A percentile compares a stretch with the other conserved stretches of the same genome.
phyloP scores from a whole-genome alignment of 352 stramenopile species.

The Phytophthora europaea region DNA sequence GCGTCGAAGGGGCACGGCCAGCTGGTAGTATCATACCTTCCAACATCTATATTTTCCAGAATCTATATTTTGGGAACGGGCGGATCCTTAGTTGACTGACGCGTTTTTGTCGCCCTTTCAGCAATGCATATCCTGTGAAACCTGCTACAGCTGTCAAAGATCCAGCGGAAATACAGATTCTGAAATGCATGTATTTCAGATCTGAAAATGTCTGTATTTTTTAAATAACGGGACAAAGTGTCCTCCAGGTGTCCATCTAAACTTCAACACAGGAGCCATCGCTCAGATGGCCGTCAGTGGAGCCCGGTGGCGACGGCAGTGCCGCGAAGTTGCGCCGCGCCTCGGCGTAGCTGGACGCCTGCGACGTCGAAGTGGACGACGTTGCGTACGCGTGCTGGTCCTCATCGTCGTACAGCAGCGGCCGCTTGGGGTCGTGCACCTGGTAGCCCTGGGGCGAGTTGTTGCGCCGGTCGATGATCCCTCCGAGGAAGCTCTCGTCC shows the following conservation, averaged over 20 bases:
- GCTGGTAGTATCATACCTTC: neutral
- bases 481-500: conserved; percentile 37
- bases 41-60: no score
- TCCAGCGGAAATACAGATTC: neutral
- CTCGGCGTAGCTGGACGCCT: conserved; percentile 67
- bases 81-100: neutral
- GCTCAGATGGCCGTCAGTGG: conserved; percentile 24
- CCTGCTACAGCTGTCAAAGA: neutral
- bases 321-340: conserved; percentile 58
- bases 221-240: conserved; percentile 28
- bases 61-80: neutral
- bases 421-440: conserved; percentile 68
- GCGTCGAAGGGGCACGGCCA: neutral
- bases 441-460: conserved; percentile 29
- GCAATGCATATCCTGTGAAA: neutral
- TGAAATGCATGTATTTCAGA: neutral
- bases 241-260: conserved; percentile 22
- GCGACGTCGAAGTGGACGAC: conserved; percentile 30
- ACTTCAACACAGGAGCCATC: conserved; percentile 42
- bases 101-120: neutral
- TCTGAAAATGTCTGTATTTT: neutral
- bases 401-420: conserved; percentile 58
- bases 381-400: conserved; percentile 40
- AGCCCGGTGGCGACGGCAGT: conserved; percentile 48
- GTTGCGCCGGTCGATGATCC: conserved; percentile 38